These are phyloP conservation scores for Aspergillus chevalieri DNA, from an alignment of 2,329 filamentous ascomycete species.

Conservation along the genomic window DNA sequence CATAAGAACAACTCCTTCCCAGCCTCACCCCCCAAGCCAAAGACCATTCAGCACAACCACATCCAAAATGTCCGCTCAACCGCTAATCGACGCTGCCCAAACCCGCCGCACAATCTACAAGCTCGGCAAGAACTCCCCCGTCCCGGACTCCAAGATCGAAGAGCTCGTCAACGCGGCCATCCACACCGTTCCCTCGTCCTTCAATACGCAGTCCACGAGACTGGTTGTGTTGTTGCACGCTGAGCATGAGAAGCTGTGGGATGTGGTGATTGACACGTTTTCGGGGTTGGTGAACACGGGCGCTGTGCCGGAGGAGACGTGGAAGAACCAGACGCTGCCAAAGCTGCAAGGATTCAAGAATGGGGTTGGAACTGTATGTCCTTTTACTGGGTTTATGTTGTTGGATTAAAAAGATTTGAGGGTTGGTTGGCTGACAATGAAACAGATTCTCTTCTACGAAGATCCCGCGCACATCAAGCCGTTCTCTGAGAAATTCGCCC, in stretches of 20 bases:
- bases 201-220: conserved; percentile 84
- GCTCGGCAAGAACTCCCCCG: conserved; percentile 28
- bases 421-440: neutral
- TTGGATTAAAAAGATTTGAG: neutral
- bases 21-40: conserved; percentile 26
- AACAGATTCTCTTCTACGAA: conserved; percentile 72
- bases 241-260: conserved; percentile 87
- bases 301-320: conserved; percentile 46
- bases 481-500: conserved; percentile 62
- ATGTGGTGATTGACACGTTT: conserved; percentile 59
- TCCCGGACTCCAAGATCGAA: conserved; percentile 31
- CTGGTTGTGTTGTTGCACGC: conserved; percentile 70
- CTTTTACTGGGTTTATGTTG: neutral
- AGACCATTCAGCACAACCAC: conserved; percentile 13
- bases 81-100: conserved; percentile 27
- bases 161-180: conserved; percentile 46
- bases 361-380: conserved; percentile 65
- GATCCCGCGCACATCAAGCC: conserved; percentile 62
- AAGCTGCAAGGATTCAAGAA: conserved; percentile 58
- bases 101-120: conserved; percentile 32
- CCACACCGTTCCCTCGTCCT: conserved; percentile 67
- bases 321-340: conserved; percentile 42
- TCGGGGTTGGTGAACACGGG: conserved; percentile 61
- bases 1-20: neutral
- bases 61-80: conserved; percentile 7